Evolutionary conservation across 495 filamentous ascomycete species (phyloP).

Genomic region (Lepidopterella palustris): DNA sequence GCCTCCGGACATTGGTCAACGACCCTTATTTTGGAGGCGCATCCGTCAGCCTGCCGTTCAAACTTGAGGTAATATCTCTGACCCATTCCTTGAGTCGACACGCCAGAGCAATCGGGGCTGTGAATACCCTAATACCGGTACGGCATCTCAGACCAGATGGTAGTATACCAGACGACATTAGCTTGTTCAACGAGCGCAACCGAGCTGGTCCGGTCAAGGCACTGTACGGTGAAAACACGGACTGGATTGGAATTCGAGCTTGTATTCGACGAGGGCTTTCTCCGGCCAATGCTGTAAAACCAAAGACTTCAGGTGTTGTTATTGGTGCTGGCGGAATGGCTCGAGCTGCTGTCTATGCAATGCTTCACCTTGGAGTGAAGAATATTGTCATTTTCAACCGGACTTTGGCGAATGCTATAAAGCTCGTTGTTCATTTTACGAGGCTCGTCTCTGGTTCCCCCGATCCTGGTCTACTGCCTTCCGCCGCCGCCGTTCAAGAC

Average conservation of each 20-base stretch:
- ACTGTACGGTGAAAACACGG: constrained; percentile 79
- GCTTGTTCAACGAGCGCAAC: constrained; percentile 57
- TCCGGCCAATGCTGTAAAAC: constrained; percentile 69
- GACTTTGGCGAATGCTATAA: constrained; percentile 53
- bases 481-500: constrained; percentile 2
- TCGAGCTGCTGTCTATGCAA: constrained; percentile 69
- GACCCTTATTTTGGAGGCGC: constrained; percentile 67
- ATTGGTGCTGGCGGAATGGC: constrained; percentile 81
- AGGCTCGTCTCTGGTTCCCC: constrained; percentile 17
- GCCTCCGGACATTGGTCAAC: constrained; percentile 55
- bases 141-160: constrained; percentile 52
- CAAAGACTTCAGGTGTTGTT: constrained; percentile 61
- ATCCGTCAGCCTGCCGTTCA: constrained; percentile 68
- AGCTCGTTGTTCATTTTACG: constrained; percentile 69
- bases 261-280: constrained; percentile 71
- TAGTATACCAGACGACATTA: constrained; percentile 57
- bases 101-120: constrained; percentile 71
- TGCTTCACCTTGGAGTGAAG: constrained; percentile 69
- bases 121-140: constrained; percentile 75
- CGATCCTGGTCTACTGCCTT: background rate
- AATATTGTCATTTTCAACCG: constrained; percentile 76
- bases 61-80: constrained; percentile 61
- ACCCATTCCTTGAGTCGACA: constrained; percentile 65
- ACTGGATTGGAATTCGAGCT: constrained; percentile 69
- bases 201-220: constrained; percentile 57